Evolutionary conservation across 78 protist species (phyloP).

Genomic region (Dictyostelium firmibasis): DNA sequence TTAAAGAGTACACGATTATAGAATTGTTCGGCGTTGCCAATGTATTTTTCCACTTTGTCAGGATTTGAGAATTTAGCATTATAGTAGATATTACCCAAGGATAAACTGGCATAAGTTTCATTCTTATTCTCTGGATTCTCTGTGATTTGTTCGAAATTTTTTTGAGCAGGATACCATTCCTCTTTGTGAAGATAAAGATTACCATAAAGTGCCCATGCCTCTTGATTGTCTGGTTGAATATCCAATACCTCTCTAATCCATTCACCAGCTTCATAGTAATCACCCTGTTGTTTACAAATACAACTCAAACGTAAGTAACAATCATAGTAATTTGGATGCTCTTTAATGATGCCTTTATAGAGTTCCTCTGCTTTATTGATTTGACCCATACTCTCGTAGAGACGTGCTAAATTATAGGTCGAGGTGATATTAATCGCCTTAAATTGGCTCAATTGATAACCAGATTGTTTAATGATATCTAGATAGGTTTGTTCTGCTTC

Average conservation of each 20-base stretch:
- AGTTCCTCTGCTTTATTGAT: not conserved
- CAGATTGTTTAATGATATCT: conserved; percentile 35
- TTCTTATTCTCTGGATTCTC: conserved; percentile 35
- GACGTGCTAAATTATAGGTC: conserved; percentile 80
- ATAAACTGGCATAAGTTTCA: conserved; percentile 76
- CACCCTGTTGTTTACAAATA: conserved; percentile 35
- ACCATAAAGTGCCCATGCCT: conserved; percentile 76
- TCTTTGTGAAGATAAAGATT: conserved; percentile 69
- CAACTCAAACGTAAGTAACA: conserved; percentile 76
- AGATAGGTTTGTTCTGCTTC: conserved; percentile 54
- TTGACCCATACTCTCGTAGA: conserved; percentile 70
- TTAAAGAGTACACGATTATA: conserved; percentile 42
- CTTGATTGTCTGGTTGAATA: conserved; percentile 19
- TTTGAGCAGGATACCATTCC: conserved; percentile 81
- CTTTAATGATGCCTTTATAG: conserved; percentile 69
- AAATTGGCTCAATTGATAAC: conserved; percentile 11
- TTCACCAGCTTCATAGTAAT: conserved; percentile 62
- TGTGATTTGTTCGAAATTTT: conserved; percentile 72
- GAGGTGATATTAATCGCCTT: conserved; percentile 63
- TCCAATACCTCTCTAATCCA: conserved; percentile 78
- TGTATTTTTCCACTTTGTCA: conserved; percentile 44
- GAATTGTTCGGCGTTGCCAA: conserved; percentile 44
- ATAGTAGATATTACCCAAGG: conserved; percentile 72
- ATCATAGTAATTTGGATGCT: conserved; percentile 80
- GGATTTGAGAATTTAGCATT: conserved; percentile 25